These are phyloP conservation scores for Quercus robur DNA, from an alignment of 306 rosid genomes.

Conservation along the genomic window DNA sequence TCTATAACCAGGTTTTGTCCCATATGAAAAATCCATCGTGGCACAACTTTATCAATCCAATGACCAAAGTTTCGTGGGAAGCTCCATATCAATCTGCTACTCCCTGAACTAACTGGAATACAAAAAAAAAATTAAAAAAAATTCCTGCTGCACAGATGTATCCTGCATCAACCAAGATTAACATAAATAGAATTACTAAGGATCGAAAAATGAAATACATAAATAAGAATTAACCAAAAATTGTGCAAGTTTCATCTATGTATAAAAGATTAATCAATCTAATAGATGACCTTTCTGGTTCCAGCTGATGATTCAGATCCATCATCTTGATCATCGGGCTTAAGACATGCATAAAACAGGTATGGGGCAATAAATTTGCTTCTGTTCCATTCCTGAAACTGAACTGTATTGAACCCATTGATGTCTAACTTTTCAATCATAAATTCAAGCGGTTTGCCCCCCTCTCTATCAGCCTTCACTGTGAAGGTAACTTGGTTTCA, in stretches of 20 bases:
- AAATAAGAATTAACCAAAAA: background rate
- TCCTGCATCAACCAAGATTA: conserved; percentile 41
- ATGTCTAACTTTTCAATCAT: conserved; percentile 38
- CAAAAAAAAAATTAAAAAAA: conserved; percentile 61
- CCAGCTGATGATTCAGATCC: conserved; percentile 43
- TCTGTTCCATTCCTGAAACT: conserved; percentile 39
- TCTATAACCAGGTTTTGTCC: conserved; percentile 78
- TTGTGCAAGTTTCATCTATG: background rate
- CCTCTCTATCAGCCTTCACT: conserved; percentile 86
- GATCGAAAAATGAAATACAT: background rate
- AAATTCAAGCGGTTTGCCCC: conserved; percentile 80
- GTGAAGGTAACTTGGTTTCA: conserved; percentile 24
- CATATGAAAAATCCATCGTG: conserved; percentile 88
- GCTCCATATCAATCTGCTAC: conserved; percentile 86
- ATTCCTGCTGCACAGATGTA: conserved; percentile 30
- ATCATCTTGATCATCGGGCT: conserved; percentile 30
- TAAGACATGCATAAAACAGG: conserved; percentile 43
- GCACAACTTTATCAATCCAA: conserved; percentile 74
- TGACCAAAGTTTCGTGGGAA: conserved; percentile 76
- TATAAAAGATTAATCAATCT: background rate
- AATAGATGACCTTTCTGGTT: conserved; percentile 43
- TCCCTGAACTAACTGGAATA: conserved; percentile 86
- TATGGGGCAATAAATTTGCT: conserved; percentile 64
- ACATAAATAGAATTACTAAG: background rate
- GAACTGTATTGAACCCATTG: conserved; percentile 53